phyloP scores from a whole-genome alignment of 108 stramenopile genomes.

The Skeletonema marinoi region DNA sequence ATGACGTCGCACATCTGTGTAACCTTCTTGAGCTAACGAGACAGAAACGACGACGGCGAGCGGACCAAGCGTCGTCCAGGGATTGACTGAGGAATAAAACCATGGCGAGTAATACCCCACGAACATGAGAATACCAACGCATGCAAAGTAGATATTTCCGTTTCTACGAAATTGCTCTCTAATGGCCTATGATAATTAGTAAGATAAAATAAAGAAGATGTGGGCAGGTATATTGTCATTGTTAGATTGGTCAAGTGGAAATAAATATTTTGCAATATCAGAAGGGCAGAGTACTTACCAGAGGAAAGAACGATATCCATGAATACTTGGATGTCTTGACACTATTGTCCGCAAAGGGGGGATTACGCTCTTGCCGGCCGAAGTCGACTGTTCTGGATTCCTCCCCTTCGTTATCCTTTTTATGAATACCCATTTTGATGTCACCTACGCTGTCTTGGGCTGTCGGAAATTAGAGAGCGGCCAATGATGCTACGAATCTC shows the following conservation, averaged over 20 bases:
- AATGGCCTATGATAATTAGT: conserved; percentile 53
- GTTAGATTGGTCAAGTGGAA: not conserved
- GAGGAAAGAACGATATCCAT: conserved; percentile 65
- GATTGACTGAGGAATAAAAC: conserved; percentile 86
- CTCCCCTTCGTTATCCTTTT: conserved; percentile 10
- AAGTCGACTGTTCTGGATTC: conserved; percentile 39
- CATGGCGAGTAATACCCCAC: conserved; percentile 85
- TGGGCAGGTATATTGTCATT: not conserved
- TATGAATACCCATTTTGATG: not conserved
- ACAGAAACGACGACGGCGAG: conserved; percentile 87
- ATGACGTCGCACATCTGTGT: conserved; percentile 90
- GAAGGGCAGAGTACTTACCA: conserved; percentile 62
- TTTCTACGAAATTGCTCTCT: conserved; percentile 83
- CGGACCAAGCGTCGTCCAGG: conserved; percentile 94
- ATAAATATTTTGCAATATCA: not conserved
- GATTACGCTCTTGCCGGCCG: conserved; percentile 33
- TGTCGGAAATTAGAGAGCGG: too few relatives aligned
- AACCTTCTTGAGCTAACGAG: conserved; percentile 89
- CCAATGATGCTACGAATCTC: not conserved
- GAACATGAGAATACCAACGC: conserved; percentile 92
- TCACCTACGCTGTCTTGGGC: not conserved
- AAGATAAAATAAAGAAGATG: not conserved
- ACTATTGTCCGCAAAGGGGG: conserved; percentile 47
- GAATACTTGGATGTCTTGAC: conserved; percentile 73
- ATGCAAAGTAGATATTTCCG: conserved; percentile 96